A percentile compares a stretch with the other conserved stretches of the same genome.
These are phyloP conservation scores for Diaporthe destruens DNA, from an alignment of 2,329 filamentous ascomycete genomes.

Conservation along the genomic window DNA sequence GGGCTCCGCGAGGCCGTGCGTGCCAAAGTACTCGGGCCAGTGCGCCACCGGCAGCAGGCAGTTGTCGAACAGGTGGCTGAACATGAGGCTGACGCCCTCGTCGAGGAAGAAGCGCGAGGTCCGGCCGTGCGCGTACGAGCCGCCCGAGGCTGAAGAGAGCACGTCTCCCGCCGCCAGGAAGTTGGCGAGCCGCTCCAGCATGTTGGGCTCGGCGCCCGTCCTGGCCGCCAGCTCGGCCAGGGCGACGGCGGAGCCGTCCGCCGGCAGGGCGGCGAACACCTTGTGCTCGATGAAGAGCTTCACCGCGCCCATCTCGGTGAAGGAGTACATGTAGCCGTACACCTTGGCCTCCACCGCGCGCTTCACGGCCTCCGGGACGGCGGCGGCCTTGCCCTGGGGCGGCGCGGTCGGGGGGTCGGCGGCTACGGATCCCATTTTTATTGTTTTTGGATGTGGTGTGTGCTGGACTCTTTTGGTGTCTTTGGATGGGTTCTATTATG, in stretches of 20 bases:
- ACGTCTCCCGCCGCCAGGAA: slow-evolving; percentile 22
- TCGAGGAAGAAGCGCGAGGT: slow-evolving; percentile 26
- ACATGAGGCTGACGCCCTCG: slow-evolving; percentile 25
- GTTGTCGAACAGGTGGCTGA: slow-evolving; percentile 44
- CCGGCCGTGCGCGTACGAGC: slow-evolving; percentile 11
- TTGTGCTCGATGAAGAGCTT: slow-evolving; percentile 29
- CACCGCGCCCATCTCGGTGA: slow-evolving; percentile 23
- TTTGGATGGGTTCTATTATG: background rate
- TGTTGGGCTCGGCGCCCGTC: slow-evolving; percentile 23
- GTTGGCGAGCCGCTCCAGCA: slow-evolving; percentile 19
- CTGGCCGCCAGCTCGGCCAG: background rate
- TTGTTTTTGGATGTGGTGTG: background rate
- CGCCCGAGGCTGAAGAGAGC: too few species aligned
- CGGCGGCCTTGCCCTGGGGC: slow-evolving; percentile 10
- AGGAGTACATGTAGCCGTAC: slow-evolving; percentile 27
- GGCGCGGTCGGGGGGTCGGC: slow-evolving; percentile 18
- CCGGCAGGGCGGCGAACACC: slow-evolving; percentile 13
- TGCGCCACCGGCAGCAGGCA: slow-evolving; percentile 46
- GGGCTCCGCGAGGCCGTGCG: slow-evolving; percentile 44
- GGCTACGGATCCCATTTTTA: slow-evolving; percentile 19
- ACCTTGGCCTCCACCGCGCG: slow-evolving; percentile 21
- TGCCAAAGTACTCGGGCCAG: slow-evolving; percentile 46
- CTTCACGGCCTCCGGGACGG: slow-evolving; percentile 15
- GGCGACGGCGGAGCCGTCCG: slow-evolving; percentile 1
- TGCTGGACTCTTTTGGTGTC: background rate